phyloP scores from a whole-genome alignment of 345 rosid genomes.

The Boechera retrofracta region DNA sequence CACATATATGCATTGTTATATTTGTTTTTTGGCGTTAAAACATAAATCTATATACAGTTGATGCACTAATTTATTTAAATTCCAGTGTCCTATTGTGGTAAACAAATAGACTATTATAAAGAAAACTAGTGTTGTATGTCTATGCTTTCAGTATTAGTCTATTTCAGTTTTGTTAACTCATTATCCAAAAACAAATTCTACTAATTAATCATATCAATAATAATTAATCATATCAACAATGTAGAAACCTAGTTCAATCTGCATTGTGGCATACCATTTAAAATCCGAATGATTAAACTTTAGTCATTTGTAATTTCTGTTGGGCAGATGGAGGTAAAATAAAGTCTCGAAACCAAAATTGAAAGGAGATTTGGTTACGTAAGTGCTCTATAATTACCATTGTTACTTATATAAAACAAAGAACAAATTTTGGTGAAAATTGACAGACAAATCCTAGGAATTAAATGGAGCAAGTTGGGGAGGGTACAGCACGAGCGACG shows the following conservation, averaged over 20 bases:
- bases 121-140: constrained; percentile 18
- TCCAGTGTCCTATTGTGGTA: not conserved
- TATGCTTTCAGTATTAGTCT: constrained; percentile 20
- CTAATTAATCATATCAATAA: not conserved
- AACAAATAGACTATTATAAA: not conserved
- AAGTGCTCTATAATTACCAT: constrained; percentile 5
- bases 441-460: constrained; percentile 9
- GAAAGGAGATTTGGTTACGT: not conserved
- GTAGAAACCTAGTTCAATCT: not conserved
- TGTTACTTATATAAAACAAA: not conserved
- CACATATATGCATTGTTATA: constrained; percentile 11
- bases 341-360: constrained; percentile 7
- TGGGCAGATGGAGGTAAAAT: not conserved
- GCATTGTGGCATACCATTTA: not conserved
- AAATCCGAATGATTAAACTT: not conserved
- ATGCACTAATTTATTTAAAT: constrained; percentile 1
- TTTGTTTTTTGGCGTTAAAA: not conserved
- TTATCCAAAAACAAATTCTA: not conserved
- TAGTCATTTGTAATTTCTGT: not conserved
- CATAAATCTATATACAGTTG: constrained; percentile 3
- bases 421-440: not conserved
- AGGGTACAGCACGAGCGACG: constrained; percentile 48
- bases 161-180: constrained; percentile 29
- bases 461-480: constrained; percentile 43
- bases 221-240: not conserved